These are phyloP conservation scores for Hansenula lynferdii DNA, from an alignment of 1,139 yeast genomes.

Conservation along the genomic window DNA sequence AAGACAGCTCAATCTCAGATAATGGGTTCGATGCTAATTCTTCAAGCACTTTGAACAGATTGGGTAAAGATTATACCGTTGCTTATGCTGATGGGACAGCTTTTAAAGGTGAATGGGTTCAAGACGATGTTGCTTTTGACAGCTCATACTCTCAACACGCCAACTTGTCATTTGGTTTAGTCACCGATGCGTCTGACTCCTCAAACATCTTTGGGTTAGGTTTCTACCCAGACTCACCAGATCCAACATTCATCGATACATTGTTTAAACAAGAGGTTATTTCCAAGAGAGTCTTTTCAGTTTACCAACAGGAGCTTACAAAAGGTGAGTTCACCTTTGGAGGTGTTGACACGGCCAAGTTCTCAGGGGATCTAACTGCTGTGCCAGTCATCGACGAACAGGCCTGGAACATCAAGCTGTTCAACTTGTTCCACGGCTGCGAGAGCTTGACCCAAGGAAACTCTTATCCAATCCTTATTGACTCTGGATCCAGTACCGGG, in stretches of 20 bases:
- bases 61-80: neutral
- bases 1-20: slow-evolving; percentile 1
- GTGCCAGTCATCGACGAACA: slow-evolving; percentile 24
- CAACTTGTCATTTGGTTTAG: slow-evolving; percentile 9
- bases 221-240: slow-evolving; percentile 5
- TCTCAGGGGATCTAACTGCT: slow-evolving; percentile 30
- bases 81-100: slow-evolving; percentile 5
- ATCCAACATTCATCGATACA: slow-evolving; percentile 9
- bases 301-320: slow-evolving; percentile 15
- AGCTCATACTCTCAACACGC: neutral
- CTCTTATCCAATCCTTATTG: slow-evolving; percentile 1
- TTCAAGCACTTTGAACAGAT: neutral
- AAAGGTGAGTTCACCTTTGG: slow-evolving; percentile 37
- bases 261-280: slow-evolving; percentile 27
- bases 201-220: slow-evolving; percentile 12
- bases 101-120: slow-evolving; percentile 5
- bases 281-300: slow-evolving; percentile 35
- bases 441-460: slow-evolving; percentile 3
- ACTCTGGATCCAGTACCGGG: slow-evolving; percentile 5
- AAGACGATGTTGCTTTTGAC: slow-evolving; percentile 6
- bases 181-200: slow-evolving; percentile 2
- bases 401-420: slow-evolving; percentile 13
- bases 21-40: slow-evolving; percentile 1
- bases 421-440: slow-evolving; percentile 10
- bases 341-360: slow-evolving; percentile 43